Evolutionary conservation across 1,284 basidiomycete species (phyloP), one percentile per base, ranked within the genome.

Genomic region (Moesziomyces sp.): DNA sequence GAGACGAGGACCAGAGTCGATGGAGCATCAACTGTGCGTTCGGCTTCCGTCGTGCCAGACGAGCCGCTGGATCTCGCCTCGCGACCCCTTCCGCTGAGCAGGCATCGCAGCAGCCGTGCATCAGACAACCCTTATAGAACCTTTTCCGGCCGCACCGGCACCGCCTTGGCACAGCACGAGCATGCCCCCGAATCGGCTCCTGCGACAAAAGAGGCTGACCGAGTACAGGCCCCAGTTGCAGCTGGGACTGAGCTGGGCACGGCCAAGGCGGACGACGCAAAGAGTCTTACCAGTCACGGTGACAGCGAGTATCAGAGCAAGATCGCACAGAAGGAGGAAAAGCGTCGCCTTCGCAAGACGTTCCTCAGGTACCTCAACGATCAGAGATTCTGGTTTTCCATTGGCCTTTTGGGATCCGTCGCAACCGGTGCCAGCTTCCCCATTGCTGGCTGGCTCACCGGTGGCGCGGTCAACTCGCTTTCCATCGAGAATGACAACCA

Each of bases 351-450:
- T 16, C 70, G 59, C 40, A 54, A 49, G 44, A 66, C 59, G 11
- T 67, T 74, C 58, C 26, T 58, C 35, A 51, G 62, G 13, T 75
- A 72, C 30, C 53, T 74, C 44, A 57, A 65, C 40, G 51, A 72
- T 16, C 66, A 72, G 45, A 74, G 63, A 44, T 43, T 68, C 38
- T 77, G 69, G 52, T 59, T 80, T 26, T 21, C 58, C 14, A 53
- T 78, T 35, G 81, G 81, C 48, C 24, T 67, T 5, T 14, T 74
- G 2, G 74, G 77, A 1, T 62, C 70, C 14, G 19, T 71, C 16
- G 56, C 58, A 6, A 67, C 80, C 6, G 86, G 86, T n/a, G 77
- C 63, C 3, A 79, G 83, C 14, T 86, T 86, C 58, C 84, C 85
- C 1, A 68, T 86, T 16, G 79, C 81, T 3, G 86, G 81, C 3